These are phyloP conservation scores for Zygoascus biomembranicola DNA, from an alignment of 805 yeast species.

Conservation along the genomic window DNA sequence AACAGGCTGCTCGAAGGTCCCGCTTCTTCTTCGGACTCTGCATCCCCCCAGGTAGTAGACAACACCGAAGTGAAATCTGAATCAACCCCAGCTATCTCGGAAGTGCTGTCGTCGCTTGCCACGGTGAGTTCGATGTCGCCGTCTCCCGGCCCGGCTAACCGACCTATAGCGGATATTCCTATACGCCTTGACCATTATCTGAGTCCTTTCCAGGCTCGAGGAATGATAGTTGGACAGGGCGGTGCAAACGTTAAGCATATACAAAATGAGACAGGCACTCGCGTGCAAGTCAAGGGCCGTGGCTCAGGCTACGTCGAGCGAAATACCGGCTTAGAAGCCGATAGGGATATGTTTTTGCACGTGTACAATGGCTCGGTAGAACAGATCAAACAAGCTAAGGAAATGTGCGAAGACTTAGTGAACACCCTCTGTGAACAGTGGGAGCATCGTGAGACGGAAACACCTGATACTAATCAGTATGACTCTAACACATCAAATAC, in stretches of 20 bases:
- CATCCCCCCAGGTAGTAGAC: not conserved
- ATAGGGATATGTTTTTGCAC: conserved; percentile 26
- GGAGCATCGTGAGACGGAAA: not conserved
- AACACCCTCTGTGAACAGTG: conserved; percentile 4
- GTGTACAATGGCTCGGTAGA: conserved; percentile 21
- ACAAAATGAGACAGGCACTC: conserved; percentile 24
- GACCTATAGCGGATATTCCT: conserved; percentile 21
- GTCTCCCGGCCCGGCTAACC: not conserved
- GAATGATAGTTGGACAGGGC: conserved; percentile 28
- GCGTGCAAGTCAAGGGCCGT: conserved; percentile 29
- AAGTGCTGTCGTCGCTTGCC: not conserved
- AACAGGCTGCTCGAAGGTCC: not conserved
- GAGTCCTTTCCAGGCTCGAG: conserved; percentile 25
- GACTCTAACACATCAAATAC: conserved; percentile 1
- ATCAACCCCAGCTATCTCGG: too few relatives aligned
- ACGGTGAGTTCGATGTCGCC: not conserved
- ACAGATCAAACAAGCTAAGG: conserved; percentile 20
- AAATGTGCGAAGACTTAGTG: conserved; percentile 22
- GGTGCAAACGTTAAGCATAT: conserved; percentile 32
- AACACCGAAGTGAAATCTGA: too few relatives aligned
- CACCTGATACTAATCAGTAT: not conserved
- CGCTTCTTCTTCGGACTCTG: not conserved
- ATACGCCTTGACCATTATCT: conserved; percentile 10
- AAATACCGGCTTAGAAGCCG: conserved; percentile 25
- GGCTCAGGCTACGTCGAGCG: conserved; percentile 30